These are phyloP conservation scores for Parafenestella ontariensis DNA, from an alignment of 2,329 filamentous ascomycete species.

Conservation along the genomic window DNA sequence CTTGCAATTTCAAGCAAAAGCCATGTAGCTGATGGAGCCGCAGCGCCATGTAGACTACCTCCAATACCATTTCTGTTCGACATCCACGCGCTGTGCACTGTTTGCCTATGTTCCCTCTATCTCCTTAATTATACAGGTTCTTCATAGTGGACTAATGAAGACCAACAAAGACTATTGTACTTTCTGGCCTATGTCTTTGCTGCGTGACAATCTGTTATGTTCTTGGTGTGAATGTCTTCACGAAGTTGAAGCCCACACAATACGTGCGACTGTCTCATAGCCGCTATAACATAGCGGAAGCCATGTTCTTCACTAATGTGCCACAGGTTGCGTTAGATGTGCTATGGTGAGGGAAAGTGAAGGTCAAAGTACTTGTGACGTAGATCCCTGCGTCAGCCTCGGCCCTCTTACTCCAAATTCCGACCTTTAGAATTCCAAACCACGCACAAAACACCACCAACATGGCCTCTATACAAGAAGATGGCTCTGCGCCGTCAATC, in stretches of 20 bases:
- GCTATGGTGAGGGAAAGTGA: background rate
- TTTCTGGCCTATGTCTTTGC: no score
- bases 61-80: conserved; percentile 19
- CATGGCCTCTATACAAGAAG: conserved; percentile 23
- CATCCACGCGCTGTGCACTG: background rate
- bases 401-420: conserved; percentile 1
- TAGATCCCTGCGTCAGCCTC: conserved; percentile 4
- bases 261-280: no score
- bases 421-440: conserved; percentile 1
- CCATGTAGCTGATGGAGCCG: conserved; percentile 12
- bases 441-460: conserved; percentile 1
- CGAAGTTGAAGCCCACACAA: no score
- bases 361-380: background rate
- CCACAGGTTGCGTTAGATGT: background rate
- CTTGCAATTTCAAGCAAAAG: conserved; percentile 11
- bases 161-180: no score
- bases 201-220: no score
- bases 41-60: conserved; percentile 23
- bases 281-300: background rate
- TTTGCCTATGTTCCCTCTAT: no score
- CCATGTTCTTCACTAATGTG: no score
- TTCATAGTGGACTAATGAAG: no score
- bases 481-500: conserved; percentile 20
- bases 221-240: no score
- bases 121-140: background rate